Evolutionary conservation across 805 yeast species (phyloP).

Genomic region (Grigorovia yakushimaensis): DNA sequence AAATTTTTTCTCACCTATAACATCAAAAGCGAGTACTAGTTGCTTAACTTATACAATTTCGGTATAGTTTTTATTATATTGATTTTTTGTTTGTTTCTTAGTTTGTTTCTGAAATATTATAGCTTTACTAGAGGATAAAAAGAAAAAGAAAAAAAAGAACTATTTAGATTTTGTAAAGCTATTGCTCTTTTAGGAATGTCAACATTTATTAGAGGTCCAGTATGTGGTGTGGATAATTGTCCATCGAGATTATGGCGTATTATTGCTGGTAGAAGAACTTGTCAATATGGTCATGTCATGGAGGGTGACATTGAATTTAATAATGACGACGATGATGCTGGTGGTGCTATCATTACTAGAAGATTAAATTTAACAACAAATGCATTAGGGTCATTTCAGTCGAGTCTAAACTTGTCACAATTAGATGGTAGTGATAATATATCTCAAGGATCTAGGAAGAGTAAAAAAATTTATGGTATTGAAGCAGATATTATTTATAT

Average conservation of each 20-base stretch:
- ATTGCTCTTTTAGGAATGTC: conserved; percentile 21
- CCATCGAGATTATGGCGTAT: conserved; percentile 64
- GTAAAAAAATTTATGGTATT: conserved; percentile 36
- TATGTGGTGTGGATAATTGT: conserved; percentile 89
- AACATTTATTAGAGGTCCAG: conserved; percentile 58
- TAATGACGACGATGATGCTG: conserved; percentile 65
- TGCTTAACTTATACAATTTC: no score
- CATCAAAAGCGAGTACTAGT: no score
- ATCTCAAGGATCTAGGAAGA: conserved; percentile 5
- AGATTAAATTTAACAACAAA: conserved; percentile 44
- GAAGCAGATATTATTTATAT: conserved; percentile 37
- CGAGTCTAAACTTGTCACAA: conserved; percentile 25
- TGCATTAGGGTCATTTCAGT: conserved; percentile 32
- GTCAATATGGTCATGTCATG: conserved; percentile 85
- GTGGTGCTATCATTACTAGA: conserved; percentile 37
- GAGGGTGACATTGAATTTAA: conserved; percentile 71
- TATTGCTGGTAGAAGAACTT: conserved; percentile 69
- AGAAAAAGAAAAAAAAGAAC: no score
- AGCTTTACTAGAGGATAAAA: neutral
- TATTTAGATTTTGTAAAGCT: neutral
- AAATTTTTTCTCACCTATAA: no score
- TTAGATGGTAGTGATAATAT: conserved; percentile 1
- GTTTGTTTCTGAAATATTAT: neutral
- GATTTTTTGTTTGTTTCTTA: neutral
- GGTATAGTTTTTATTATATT: no score